Evolutionary conservation across 352 stramenopile species (phyloP), one percentile per base, ranked within the genome.

Genomic region (Globisporangium okanoganense): DNA sequence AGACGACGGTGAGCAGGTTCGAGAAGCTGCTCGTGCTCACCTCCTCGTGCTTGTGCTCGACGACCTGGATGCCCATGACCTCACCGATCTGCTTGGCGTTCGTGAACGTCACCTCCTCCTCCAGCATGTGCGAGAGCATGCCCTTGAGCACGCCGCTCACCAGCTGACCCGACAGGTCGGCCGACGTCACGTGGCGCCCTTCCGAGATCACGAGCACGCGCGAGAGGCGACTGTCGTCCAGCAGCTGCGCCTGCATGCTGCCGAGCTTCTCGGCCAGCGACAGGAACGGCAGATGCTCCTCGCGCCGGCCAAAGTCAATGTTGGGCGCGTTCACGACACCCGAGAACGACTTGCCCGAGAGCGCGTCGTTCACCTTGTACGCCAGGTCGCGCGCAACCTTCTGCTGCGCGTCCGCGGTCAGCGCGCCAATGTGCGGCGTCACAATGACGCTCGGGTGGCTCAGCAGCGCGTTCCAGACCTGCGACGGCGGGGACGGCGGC

Each of bases 311-410:
- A 58, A 96, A 94, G 61, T 97, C 91, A 36, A 98, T 95, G 64
- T 94, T 92, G 0, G 96, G 94, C 53, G 97, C 97, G 71, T 99
- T 99, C 43, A 99, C 86, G 63, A 96, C 93, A 61, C 97, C 96
- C 41, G 76, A 78, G 67, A 98, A 98, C 3, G 80, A 91, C 69
- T 96, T 95, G 50, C 84, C 91, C 31, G 96, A 83, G 29, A 99
- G 73, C 56, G 94, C 97, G 50, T 96, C 77, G 54, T 89, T 84
- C 49, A 99, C 88, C 62, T 98, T 95, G 68, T 90, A 82, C 7
- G 93, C 90, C 64, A 97, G 65, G 56, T 96, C 89, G 47, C 76
- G 78, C 52, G 96, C 94, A 36, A 97, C 89, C 73, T 93, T 92
- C 45, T 97, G 78, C 84, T 99, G 94, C 3, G 94, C 95, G 69